Percentiles rank a stretch among this genome's conserved stretches.
Conservation (phyloP, 2,329 filamentous ascomycete species). For the Colletotrichum caudatum region DNA sequence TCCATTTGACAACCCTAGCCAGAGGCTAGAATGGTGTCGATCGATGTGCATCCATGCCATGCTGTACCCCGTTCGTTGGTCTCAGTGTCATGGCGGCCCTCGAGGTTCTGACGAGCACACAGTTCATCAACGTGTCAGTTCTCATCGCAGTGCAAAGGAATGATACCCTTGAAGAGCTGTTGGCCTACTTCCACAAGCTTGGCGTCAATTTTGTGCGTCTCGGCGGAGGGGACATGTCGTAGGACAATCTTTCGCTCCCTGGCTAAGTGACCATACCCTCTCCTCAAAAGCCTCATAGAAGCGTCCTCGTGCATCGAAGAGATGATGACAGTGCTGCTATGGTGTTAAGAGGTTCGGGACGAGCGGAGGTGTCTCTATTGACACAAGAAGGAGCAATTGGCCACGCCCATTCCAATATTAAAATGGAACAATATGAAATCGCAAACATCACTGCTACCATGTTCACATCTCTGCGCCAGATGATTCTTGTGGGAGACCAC, state of each 20-base stretch:
- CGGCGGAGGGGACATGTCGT: constrained; percentile 57
- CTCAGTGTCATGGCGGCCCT: constrained; percentile 78
- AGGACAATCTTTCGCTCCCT: constrained; percentile 8
- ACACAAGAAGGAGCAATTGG: constrained; percentile 63
- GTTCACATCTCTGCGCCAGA: no score
- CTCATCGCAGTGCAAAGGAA: constrained; percentile 90
- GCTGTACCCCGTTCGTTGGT: not conserved
- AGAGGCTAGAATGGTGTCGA: constrained; percentile 50
- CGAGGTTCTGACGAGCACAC: constrained; percentile 72
- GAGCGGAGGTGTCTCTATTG: not conserved
- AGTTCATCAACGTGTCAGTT: constrained; percentile 72
- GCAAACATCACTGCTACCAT: not conserved
- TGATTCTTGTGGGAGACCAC: no score
- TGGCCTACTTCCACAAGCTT: constrained; percentile 68
- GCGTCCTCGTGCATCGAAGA: constrained; percentile 5
- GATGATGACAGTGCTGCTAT: not conserved
- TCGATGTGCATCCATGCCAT: not conserved
- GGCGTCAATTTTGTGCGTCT: constrained; percentile 69
- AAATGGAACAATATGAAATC: not conserved
- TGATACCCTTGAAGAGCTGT: constrained; percentile 86
- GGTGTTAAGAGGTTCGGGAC: not conserved
- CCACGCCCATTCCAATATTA: constrained; percentile 53
- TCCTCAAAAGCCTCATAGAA: constrained; percentile 1
- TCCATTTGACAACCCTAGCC: constrained; percentile 71
- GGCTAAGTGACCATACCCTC: constrained; percentile 14